Evolutionary conservation across 2,329 filamentous ascomycete species (phyloP).

Genomic region (Emmonsiellopsis sp.): DNA sequence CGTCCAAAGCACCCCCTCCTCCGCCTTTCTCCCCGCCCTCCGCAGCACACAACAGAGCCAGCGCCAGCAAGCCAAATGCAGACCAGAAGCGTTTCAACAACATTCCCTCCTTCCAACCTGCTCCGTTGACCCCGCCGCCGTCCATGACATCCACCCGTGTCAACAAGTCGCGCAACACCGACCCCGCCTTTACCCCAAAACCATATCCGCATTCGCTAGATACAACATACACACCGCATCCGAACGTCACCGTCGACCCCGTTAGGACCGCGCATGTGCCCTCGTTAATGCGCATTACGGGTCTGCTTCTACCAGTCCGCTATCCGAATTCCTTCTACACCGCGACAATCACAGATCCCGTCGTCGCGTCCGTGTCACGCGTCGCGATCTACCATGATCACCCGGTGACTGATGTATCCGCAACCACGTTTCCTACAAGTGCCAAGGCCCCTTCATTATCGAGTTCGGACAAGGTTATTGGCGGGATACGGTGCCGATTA

Average conservation of each 20-base stretch:
- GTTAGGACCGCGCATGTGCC: constrained; percentile 47
- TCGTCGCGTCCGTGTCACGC: constrained; percentile 47
- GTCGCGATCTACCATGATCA: constrained; percentile 50
- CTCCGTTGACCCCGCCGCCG: background rate
- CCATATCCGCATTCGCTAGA: constrained; percentile 11
- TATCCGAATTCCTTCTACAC: constrained; percentile 55
- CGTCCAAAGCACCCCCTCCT: background rate
- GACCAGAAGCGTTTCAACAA: background rate
- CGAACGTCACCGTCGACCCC: constrained; percentile 45
- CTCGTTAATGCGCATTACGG: constrained; percentile 49
- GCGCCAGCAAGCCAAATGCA: background rate
- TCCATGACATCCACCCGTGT: constrained; percentile 3
- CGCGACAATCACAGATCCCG: constrained; percentile 48
- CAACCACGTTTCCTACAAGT: constrained; percentile 11
- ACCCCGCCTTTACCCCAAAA: constrained; percentile 22
- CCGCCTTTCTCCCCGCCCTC: background rate
- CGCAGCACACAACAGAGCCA: background rate
- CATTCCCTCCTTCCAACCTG: background rate
- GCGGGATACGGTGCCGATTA: constrained; percentile 40
- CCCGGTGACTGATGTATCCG: constrained; percentile 21
- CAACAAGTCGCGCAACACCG: constrained; percentile 13
- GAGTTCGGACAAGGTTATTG: constrained; percentile 36
- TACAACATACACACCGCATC: constrained; percentile 27
- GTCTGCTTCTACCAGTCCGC: constrained; percentile 51
- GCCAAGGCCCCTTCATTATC: constrained; percentile 8